A percentile compares a stretch with the other conserved stretches of the same genome.
Conservation (phyloP, 441 rosid species). For the Populus hybrid region DNA sequence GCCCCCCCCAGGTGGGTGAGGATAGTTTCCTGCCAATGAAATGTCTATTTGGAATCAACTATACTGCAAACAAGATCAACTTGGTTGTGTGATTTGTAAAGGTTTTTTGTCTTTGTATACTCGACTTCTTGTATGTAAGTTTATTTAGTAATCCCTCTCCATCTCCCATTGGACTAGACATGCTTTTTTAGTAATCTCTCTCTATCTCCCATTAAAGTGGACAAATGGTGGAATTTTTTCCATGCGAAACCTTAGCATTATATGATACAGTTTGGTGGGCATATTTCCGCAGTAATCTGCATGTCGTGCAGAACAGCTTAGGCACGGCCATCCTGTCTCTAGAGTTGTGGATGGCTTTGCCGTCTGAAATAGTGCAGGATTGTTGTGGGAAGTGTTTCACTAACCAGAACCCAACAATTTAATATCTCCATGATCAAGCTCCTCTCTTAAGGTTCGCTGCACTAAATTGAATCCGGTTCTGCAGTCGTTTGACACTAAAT, state of each 20-base stretch:
- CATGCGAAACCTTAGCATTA: neutral
- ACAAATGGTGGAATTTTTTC: neutral
- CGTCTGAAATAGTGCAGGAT: neutral
- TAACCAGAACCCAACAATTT: neutral
- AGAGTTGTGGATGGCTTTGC: neutral
- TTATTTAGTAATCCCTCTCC: neutral
- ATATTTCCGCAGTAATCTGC: neutral
- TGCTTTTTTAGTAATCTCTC: no score
- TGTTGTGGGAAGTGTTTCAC: neutral
- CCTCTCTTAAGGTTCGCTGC: neutral
- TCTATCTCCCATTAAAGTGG: neutral
- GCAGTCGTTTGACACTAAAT: neutral
- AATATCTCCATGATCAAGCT: neutral
- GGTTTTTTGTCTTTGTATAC: neutral
- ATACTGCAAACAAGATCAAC: constrained; percentile 9
- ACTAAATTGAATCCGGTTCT: neutral
- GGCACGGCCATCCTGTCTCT: neutral
- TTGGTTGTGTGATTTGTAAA: constrained; percentile 1
- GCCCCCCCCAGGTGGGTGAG: neutral
- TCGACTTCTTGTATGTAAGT: neutral
- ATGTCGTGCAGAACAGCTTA: neutral
- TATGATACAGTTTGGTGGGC: neutral
- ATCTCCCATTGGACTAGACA: neutral
- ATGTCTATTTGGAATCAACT: neutral
- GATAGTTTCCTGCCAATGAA: constrained; percentile 1